Base-by-base conservation (phyloP, 179 eudicot genomes). In the Silene coronaria region DNA sequence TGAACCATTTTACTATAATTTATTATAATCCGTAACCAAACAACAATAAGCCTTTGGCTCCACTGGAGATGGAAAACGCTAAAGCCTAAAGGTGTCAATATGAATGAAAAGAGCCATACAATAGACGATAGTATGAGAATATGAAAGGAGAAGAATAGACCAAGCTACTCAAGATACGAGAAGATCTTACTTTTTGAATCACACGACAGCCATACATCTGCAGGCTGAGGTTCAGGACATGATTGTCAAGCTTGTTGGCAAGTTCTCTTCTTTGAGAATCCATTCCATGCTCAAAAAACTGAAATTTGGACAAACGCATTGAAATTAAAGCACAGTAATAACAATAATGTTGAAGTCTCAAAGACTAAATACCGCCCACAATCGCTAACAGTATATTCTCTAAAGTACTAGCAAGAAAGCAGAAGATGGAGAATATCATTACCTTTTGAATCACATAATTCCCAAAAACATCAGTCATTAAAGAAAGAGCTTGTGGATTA, bases 181-280 rank as follows among this genome's bases (percentile, higher is more conserved):
- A 71, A 36, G 61, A 24, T 11, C 11, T 62, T 81, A 83, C 88
- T 86, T 86, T 86, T 71, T 86, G 88, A 59, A 86, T 86, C 72
- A 86, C 88, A 38, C 88, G 88, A 45, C 88, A 86, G 0, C 88
- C 88, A 83, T 86, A 86, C 88, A 86, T 86, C 78, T 86, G 88
- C 76, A 86, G 83, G 72, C 88, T 86, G 74, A 86, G 88, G 26
- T 79, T 79, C 84, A 86, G 23, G 60, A 86, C 86, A 77, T 86
- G 79, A 62, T 82, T 82, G 73, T 86, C 85, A 75, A 86, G 88
- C 82, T 86, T 86, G 78, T 75, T 70, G 59, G 88, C 86, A 51
- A 86, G 84, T 65, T 86, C 86, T 79, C 88, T 81, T 73, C 86
- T 83, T 71, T 86, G 88, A 79, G 67, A 22, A 53, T 84, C 86